Evolutionary conservation across 805 yeast genomes (phyloP).

Genomic region (Nakazawaea anatomiae): DNA sequence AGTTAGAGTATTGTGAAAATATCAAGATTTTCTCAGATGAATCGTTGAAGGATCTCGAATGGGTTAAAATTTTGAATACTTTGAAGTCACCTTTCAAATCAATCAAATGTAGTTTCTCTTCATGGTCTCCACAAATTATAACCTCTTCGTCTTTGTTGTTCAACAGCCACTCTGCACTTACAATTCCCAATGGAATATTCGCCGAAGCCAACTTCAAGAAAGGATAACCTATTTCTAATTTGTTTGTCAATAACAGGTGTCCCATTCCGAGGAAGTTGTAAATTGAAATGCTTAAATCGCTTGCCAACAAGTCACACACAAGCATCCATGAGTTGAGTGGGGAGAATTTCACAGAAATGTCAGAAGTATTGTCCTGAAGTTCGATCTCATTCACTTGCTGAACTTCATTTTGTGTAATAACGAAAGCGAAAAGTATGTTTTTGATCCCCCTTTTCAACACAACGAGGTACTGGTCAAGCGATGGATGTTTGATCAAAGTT

Average conservation of each 20-base stretch:
- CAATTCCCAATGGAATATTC: background rate
- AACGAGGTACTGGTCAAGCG: background rate
- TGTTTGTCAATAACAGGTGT: background rate
- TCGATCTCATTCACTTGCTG: background rate
- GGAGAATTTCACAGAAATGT: background rate
- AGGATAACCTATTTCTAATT: background rate
- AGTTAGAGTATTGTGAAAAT: background rate
- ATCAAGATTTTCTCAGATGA: background rate
- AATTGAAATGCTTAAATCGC: background rate
- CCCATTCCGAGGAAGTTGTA: constrained; percentile 7
- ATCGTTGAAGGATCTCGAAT: background rate
- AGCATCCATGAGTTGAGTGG: constrained; percentile 4
- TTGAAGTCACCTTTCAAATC: background rate
- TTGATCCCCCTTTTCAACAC: background rate
- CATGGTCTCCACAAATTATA: constrained; percentile 5
- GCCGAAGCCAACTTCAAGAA: background rate
- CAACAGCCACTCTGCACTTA: background rate
- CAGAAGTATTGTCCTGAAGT: constrained; percentile 1
- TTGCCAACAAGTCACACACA: background rate
- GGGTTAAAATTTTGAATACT: background rate
- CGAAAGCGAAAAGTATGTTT: constrained; percentile 1
- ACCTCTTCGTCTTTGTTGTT: background rate
- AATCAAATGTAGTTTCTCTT: background rate
- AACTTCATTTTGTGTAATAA: background rate
- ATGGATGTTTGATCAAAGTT: background rate